Evolutionary conservation across 2,329 filamentous ascomycete genomes (phyloP).

Genomic region (Aureobasidium uvarum): DNA sequence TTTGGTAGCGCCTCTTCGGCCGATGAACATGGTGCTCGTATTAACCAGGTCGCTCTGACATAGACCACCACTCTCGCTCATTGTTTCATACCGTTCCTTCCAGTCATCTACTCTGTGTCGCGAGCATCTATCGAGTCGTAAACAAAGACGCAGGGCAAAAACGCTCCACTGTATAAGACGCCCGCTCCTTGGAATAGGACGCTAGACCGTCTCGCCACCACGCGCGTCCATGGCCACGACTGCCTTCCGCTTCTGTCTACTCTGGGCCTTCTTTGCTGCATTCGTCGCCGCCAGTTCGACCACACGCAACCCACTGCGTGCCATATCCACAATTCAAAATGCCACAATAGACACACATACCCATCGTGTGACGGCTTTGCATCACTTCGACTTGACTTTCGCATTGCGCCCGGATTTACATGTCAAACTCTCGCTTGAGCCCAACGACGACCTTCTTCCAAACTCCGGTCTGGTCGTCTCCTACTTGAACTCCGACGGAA

Average conservation of each 20-base stretch:
- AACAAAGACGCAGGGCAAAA: constrained; percentile 1
- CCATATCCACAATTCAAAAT: constrained; percentile 70
- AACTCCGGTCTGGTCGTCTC: constrained; percentile 67
- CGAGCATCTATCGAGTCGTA: background rate
- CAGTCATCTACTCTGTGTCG: background rate
- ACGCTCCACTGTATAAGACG: background rate
- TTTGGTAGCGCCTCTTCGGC: constrained; percentile 7
- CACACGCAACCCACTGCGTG: constrained; percentile 71
- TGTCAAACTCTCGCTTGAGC: constrained; percentile 77
- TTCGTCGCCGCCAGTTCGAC: constrained; percentile 52
- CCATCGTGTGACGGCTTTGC: constrained; percentile 74
- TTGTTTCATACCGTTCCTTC: constrained; percentile 1
- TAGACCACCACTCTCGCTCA: background rate
- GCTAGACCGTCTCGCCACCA: constrained; percentile 16
- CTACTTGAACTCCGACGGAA: constrained; percentile 70
- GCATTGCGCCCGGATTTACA: constrained; percentile 64
- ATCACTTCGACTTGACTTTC: constrained; percentile 83
- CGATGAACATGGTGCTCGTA: background rate
- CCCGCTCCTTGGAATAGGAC: background rate
- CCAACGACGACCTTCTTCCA: constrained; percentile 85
- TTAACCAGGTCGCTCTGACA: background rate
- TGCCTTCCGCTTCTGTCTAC: background rate
- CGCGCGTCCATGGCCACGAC: constrained; percentile 15
- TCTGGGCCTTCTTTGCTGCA: constrained; percentile 28
- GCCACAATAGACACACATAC: constrained; percentile 74